Base-by-base conservation (phyloP, 108 stramenopile genomes). In the Nitzschia sp. region DNA sequence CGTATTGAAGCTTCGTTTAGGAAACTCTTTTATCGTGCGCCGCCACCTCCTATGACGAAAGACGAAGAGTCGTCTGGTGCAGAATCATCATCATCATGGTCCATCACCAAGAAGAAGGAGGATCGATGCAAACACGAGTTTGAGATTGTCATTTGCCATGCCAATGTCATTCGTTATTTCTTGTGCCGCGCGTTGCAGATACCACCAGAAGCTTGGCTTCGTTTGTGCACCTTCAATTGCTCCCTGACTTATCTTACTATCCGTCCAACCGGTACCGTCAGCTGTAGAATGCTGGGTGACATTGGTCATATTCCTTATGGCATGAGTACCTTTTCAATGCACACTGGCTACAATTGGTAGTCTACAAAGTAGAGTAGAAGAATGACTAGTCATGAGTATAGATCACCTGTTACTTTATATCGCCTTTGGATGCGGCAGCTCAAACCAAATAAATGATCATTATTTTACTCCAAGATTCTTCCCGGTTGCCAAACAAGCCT, bases 161-260 rank as follows among this genome's bases (percentile, higher is more conserved):
- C 88, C 63, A 97, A 96, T 60, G 95, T 97, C n/a, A 97, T 97
- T 79, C 92, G 96, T 8, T 97, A 96, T 78, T 93, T 96, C 66
- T 77, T 94, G 25, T 86, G 92, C 58, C 85, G 96, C 1, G 96
- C 96, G 2, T 64, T 97, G 57, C 96, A 97, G 65, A 52, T 97
- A 3, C 94, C 94, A 66, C 95, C 94, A 0, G 94, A 95, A 67
- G 93, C 93, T 23, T 97, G 94, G 94, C 75, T 96, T 15, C 81
- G 96, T 33, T 73, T 91, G 23, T 92, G 93, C 55, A 88, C 85
- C 13, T 96, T 95, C 73, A 97, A 97, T 75, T 95, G 93, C 72
- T 81, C 80, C 30, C 57, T 97, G 66, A 93, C 93, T 11, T 92
- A 94, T 60, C 60, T 97, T 19, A 88, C 82, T 19, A 88, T 97